These are phyloP conservation scores for Citeromyces hawaiiensis DNA, from an alignment of 1,139 yeast genomes.

Conservation along the genomic window DNA sequence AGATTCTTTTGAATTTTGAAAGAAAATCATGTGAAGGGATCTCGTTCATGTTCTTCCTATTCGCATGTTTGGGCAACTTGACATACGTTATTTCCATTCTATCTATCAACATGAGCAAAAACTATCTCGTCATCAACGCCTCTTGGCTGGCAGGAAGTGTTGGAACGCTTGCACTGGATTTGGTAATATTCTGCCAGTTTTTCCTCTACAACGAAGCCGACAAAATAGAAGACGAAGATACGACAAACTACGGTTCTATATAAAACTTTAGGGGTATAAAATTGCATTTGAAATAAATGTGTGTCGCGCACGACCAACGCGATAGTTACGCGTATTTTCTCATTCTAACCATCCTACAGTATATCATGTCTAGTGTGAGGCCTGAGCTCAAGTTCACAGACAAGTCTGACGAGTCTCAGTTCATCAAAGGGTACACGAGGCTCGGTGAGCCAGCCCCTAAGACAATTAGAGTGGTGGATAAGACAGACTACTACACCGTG, in stretches of 20 bases:
- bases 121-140: slow-evolving; percentile 66
- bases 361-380: slow-evolving; percentile 41
- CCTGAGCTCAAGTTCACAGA: slow-evolving; percentile 70
- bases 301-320: no score
- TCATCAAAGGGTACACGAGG: slow-evolving; percentile 41
- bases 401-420: slow-evolving; percentile 47
- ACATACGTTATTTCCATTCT: slow-evolving; percentile 81
- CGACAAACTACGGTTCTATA: no score
- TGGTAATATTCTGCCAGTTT: slow-evolving; percentile 76
- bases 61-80: slow-evolving; percentile 86
- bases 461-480: slow-evolving; percentile 58
- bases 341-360: no score
- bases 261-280: no score
- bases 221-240: no score
- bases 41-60: slow-evolving; percentile 78
- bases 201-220: slow-evolving; percentile 49
- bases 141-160: slow-evolving; percentile 90
- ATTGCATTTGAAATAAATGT: no score
- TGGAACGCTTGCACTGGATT: slow-evolving; percentile 79
- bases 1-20: slow-evolving; percentile 66
- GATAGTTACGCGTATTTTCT: no score
- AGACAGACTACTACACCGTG: slow-evolving; percentile 65
- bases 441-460: slow-evolving; percentile 34
- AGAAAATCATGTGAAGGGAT: slow-evolving; percentile 91
- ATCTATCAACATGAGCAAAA: slow-evolving; percentile 56